phyloP scores from a whole-genome alignment of 257 asterid genomes.

The Rehmannia glutinosa region DNA sequence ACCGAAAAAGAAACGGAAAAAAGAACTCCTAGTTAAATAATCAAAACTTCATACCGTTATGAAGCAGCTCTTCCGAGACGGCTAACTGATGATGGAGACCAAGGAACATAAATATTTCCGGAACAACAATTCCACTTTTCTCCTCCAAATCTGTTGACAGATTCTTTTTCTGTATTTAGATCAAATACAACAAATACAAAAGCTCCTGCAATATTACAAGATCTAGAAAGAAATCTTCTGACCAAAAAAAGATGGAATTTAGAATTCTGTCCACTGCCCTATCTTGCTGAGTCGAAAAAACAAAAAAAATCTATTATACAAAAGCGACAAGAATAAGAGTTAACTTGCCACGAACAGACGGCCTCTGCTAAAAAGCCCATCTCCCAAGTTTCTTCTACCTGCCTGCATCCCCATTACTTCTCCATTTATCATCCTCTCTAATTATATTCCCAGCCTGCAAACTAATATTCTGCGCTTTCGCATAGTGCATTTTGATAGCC shows the following conservation, averaged over 20 bases:
- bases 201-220: conserved; percentile 58
- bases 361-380: conserved; percentile 26
- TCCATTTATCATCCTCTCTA: conserved; percentile 69
- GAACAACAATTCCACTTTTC: background rate
- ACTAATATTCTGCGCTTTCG: conserved; percentile 49
- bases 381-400: conserved; percentile 41
- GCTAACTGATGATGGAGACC: background rate
- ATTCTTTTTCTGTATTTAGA: background rate
- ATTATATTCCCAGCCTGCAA: conserved; percentile 39
- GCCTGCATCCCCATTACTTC: conserved; percentile 71
- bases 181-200: background rate
- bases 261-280: conserved; percentile 44
- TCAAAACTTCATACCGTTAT: conserved; percentile 4
- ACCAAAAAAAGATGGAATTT: conserved; percentile 25
- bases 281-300: conserved; percentile 41
- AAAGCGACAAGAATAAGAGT: conserved; percentile 33
- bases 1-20: background rate
- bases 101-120: background rate
- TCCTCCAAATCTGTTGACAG: background rate
- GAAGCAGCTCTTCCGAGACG: background rate
- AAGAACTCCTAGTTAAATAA: background rate
- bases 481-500: conserved; percentile 77
- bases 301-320: conserved; percentile 65
- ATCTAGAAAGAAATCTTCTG: conserved; percentile 46
- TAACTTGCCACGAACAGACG: conserved; percentile 31